These are phyloP conservation scores for Colletotrichum eremochloae DNA, from an alignment of 2,329 filamentous ascomycete genomes.

Conservation along the genomic window DNA sequence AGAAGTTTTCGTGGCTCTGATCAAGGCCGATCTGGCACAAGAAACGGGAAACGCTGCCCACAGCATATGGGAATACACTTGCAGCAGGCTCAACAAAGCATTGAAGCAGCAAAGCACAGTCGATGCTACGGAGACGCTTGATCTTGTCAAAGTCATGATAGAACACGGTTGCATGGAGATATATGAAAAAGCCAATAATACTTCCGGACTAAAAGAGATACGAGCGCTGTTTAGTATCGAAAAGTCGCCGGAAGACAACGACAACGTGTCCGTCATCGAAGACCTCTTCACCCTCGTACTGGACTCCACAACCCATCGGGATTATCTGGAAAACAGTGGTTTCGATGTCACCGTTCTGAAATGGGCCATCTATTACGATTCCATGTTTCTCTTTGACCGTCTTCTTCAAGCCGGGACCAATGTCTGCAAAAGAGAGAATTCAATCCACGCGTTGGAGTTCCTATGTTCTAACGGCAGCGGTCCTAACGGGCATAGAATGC, in stretches of 20 bases:
- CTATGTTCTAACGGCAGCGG: not conserved
- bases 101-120: not conserved
- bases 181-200: not conserved
- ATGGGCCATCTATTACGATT: constrained; percentile 21
- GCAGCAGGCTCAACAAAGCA: not conserved
- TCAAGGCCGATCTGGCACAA: constrained; percentile 1
- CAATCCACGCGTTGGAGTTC: not conserved
- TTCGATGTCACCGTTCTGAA: constrained; percentile 1
- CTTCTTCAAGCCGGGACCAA: not conserved
- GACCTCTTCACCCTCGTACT: constrained; percentile 5
- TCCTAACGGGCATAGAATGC: constrained; percentile 9
- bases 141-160: not conserved
- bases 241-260: not conserved
- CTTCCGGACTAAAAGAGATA: constrained; percentile 12
- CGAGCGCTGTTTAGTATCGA: not conserved
- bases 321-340: not conserved
- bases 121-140: not conserved
- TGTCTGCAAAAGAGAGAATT: not conserved
- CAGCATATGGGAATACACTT: constrained; percentile 7
- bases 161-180: not conserved
- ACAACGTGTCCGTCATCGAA: not conserved
- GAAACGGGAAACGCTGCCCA: not conserved
- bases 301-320: not conserved
- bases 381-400: constrained; percentile 10
- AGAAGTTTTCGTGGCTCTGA: not conserved